phyloP scores from a whole-genome alignment of 2,329 filamentous ascomycete species.

The Phaeosphaeriaceae sp. region DNA sequence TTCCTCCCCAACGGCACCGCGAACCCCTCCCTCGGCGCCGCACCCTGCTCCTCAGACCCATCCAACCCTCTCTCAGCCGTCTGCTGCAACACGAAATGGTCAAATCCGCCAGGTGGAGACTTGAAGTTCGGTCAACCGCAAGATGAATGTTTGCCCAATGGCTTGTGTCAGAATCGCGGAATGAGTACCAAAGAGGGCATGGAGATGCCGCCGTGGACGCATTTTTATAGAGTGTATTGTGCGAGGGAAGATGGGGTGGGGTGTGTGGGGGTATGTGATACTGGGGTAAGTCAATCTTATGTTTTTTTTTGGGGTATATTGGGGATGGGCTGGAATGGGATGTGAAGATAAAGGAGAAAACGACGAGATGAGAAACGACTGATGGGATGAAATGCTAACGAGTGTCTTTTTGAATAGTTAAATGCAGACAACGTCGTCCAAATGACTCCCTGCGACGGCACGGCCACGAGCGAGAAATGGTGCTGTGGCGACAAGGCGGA shows the following conservation, averaged over 20 bases:
- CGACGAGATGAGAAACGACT: too few species aligned
- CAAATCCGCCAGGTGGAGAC: constrained; percentile 11
- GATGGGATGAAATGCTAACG: too few species aligned
- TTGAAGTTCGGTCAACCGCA: constrained; percentile 7
- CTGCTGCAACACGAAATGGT: constrained; percentile 15
- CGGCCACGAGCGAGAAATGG: constrained; percentile 12
- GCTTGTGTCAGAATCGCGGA: constrained; percentile 17
- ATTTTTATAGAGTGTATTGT: constrained; percentile 15
- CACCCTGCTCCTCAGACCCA: constrained; percentile 7
- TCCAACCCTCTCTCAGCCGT: constrained; percentile 7
- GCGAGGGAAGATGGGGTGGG: constrained; percentile 10
- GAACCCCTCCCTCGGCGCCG: background rate
- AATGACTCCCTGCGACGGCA: constrained; percentile 20
- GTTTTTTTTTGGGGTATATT: background rate
- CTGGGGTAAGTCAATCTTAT: background rate
- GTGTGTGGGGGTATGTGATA: constrained; percentile 17
- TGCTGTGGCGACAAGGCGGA: constrained; percentile 11
- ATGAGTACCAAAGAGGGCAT: background rate
- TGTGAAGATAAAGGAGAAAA: too few species aligned
- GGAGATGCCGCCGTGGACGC: constrained; percentile 2
- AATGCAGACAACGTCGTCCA: constrained; percentile 3
- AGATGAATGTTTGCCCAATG: constrained; percentile 23
- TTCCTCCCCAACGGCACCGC: constrained; percentile 10
- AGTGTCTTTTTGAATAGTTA: background rate
- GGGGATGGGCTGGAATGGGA: too few species aligned